These are phyloP conservation scores for Zymoseptoria passerinii DNA, from an alignment of 2,329 filamentous ascomycete species.

Conservation along the genomic window DNA sequence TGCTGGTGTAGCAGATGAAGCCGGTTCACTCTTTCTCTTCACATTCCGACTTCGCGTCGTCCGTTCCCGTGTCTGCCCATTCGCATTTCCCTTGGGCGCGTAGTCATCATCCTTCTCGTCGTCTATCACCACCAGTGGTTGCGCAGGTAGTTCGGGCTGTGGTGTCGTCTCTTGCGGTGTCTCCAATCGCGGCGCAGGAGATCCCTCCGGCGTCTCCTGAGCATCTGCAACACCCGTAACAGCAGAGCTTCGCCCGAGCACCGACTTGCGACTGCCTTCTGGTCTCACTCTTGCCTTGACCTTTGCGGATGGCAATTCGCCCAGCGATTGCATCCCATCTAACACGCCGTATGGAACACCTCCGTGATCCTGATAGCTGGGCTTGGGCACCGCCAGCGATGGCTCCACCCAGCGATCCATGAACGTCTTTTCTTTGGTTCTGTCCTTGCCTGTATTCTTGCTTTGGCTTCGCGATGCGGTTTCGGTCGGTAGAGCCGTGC, in stretches of 20 bases:
- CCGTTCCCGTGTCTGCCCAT: slow-evolving; percentile 27
- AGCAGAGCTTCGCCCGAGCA: slow-evolving; percentile 36
- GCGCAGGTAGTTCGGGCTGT: slow-evolving; percentile 31
- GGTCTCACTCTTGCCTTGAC: slow-evolving; percentile 49
- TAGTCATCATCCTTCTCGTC: slow-evolving; percentile 43
- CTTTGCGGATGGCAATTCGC: slow-evolving; percentile 57
- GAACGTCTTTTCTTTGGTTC: slow-evolving; percentile 29
- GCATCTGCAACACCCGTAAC: slow-evolving; percentile 32
- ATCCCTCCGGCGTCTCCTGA: slow-evolving; percentile 40
- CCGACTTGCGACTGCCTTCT: slow-evolving; percentile 35
- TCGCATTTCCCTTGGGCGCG: slow-evolving; percentile 26
- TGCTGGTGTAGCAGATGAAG: slow-evolving; percentile 15
- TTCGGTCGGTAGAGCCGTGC: neutral
- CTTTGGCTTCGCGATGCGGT: slow-evolving; percentile 19
- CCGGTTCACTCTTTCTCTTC: slow-evolving; percentile 19
- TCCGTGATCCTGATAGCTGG: slow-evolving; percentile 72
- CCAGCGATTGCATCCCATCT: slow-evolving; percentile 75
- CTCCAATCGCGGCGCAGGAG: slow-evolving; percentile 27
- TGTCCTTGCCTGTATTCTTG: slow-evolving; percentile 32
- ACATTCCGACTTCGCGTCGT: slow-evolving; percentile 14
- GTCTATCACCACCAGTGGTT: slow-evolving; percentile 29
- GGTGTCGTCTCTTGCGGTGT: slow-evolving; percentile 22
- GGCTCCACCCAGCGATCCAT: slow-evolving; percentile 46
- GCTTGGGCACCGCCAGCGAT: slow-evolving; percentile 41
- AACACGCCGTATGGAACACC: slow-evolving; percentile 65